Evolutionary conservation across 2,329 filamentous ascomycete species (phyloP), one percentile per base, ranked within the genome.

Genomic region (Hymenoscyphus linearis): DNA sequence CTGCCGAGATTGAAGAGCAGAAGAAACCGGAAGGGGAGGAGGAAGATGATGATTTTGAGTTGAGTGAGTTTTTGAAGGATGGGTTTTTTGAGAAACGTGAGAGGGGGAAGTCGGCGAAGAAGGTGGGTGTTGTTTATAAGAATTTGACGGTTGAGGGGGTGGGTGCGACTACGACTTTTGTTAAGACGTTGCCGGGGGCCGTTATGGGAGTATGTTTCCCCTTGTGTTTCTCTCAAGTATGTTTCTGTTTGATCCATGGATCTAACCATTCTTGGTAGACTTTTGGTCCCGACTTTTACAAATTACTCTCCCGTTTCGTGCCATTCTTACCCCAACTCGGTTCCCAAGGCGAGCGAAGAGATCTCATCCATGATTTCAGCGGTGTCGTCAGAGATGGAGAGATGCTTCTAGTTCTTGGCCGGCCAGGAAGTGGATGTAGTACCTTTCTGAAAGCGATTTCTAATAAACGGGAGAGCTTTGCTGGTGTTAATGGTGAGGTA

Each of bases 201-300:
- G 79, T 93, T 40, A 64, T 91, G 4, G 89, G 89, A 25, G 69
- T 71, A 68, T 66, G 65, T n/a, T 14, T 34, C 25, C 31, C 31
- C 31, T 31, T 9, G 1, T 31, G 10, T 31, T 9, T 9, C 18
- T 35, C 25, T 4, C 18, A 25, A 10, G 13, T 25, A 6, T 50
- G n/a, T 1, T n/a, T n/a, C n/a, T 50, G 12, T 50, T 10, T 22
- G 2, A 10, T 3, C 22, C 4, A 5, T 22, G 22, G 2, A 4
- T 25, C n/a, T 50, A 25, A 25, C 44, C 18, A 50, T 34, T 40
- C 53, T 53, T 22, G 2, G 9, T 56, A 71, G 69, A 92, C 89
- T 0, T 93, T 95, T 71, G 90, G 90, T 0, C 90, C 90, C 0
- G 90, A 93, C 73, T 76, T 93, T 1, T 93, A 90, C 72, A 81